Conservation (phyloP, 805 yeast species). For the Cyberlindnera veronae region DNA sequence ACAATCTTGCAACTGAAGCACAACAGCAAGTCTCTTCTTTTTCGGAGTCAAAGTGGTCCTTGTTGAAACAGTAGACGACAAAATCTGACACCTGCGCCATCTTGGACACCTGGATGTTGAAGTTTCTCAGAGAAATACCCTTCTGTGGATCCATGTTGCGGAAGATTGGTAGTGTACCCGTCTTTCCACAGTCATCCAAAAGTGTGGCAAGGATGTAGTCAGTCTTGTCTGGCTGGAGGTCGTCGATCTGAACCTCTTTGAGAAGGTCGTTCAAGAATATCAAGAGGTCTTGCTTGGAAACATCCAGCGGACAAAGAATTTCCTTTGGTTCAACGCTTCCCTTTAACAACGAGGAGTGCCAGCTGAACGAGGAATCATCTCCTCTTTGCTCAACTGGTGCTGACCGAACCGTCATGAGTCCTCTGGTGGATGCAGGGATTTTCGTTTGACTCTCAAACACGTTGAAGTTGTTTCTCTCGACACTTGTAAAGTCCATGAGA, state of each 20-base stretch:
- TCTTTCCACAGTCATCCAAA: constrained; percentile 26
- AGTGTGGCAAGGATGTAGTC: constrained; percentile 18
- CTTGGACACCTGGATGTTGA: constrained; percentile 83
- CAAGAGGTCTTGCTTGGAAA: constrained; percentile 35
- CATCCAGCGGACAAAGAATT: constrained; percentile 46
- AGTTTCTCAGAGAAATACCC: constrained; percentile 78
- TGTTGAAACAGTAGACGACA: constrained; percentile 65
- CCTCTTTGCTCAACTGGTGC: constrained; percentile 27
- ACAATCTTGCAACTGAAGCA: constrained; percentile 35
- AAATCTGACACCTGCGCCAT: constrained; percentile 71
- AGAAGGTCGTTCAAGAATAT: constrained; percentile 19
- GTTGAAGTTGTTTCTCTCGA: constrained; percentile 22
- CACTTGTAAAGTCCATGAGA: constrained; percentile 21
- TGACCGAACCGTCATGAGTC: constrained; percentile 27
- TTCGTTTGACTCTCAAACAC: constrained; percentile 18
- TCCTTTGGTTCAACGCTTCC: constrained; percentile 55
- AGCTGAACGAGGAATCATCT: not conserved
- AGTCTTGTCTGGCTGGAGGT: constrained; percentile 1
- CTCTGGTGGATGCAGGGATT: constrained; percentile 22
- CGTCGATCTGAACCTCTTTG: constrained; percentile 23
- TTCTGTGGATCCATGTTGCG: constrained; percentile 60
- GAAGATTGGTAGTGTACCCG: constrained; percentile 48
- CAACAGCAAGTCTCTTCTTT: constrained; percentile 32
- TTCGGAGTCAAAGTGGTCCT: constrained; percentile 31
- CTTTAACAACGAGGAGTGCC: constrained; percentile 42